A percentile compares a stretch with the other conserved stretches of the same genome.
Conservation (phyloP, 257 asterid species). For the Ajuga chamaepitys region DNA sequence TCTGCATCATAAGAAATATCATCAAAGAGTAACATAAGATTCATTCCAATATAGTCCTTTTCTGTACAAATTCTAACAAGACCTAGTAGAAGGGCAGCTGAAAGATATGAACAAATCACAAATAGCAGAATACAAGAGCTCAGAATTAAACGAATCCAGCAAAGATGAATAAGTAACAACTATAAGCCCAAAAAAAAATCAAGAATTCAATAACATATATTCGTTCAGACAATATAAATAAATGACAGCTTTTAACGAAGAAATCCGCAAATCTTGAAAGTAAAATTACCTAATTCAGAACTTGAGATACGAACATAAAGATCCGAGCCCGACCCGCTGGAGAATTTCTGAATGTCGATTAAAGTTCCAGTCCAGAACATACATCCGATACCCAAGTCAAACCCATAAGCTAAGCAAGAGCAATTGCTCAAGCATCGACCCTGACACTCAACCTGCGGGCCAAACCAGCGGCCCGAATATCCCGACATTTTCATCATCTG, state of each 20-base stretch:
- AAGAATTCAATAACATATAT: background rate
- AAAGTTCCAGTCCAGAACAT: slow-evolving; percentile 37
- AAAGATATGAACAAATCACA: background rate
- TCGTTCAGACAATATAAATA: background rate
- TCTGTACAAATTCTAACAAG: background rate
- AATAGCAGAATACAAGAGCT: background rate
- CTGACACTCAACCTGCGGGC: slow-evolving; percentile 25
- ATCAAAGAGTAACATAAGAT: background rate
- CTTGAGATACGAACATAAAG: slow-evolving; percentile 40
- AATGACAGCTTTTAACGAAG: background rate
- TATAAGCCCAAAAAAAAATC: background rate
- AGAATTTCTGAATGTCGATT: slow-evolving; percentile 33
- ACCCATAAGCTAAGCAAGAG: slow-evolving; percentile 50
- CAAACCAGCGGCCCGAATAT: slow-evolving; percentile 19
- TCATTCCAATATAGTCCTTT: too few relatives aligned
- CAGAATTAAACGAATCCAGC: background rate
- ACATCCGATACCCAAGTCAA: slow-evolving; percentile 33
- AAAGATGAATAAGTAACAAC: background rate
- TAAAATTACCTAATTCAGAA: slow-evolving; percentile 40
- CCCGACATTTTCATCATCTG: slow-evolving; percentile 35
- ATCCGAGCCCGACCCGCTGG: slow-evolving; percentile 22
- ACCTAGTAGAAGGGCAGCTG: background rate
- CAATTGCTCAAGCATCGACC: slow-evolving; percentile 35
- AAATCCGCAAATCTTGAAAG: background rate
- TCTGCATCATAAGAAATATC: slow-evolving; percentile 22